Conservation (phyloP, 305 asterid species). For the Fraxinus nigra region DNA sequence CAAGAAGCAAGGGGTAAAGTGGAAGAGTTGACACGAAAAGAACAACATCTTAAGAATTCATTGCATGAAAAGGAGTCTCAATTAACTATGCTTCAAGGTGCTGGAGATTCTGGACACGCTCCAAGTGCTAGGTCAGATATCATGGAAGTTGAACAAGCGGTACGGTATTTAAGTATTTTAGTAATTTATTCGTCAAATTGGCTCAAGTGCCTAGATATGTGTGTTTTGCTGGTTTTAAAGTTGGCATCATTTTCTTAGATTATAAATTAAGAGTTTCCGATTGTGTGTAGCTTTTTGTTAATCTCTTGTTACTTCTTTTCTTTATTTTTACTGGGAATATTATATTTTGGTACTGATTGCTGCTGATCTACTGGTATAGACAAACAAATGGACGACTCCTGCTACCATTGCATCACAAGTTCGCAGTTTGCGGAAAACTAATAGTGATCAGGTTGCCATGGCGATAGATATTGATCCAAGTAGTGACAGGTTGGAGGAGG, state of each 20-base stretch:
- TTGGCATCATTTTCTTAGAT: background rate
- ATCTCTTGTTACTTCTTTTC: background rate
- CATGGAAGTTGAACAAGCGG: slow-evolving; percentile 85
- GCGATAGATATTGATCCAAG: slow-evolving; percentile 77
- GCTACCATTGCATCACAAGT: slow-evolving; percentile 62
- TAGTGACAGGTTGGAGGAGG: slow-evolving; percentile 56
- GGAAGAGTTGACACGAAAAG: slow-evolving; percentile 61
- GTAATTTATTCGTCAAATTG: slow-evolving; percentile 15
- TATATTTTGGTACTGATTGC: slow-evolving; percentile 24
- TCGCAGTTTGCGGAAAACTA: slow-evolving; percentile 84
- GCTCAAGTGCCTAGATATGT: slow-evolving; percentile 15
- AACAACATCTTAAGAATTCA: slow-evolving; percentile 59
- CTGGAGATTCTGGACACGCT: slow-evolving; percentile 57
- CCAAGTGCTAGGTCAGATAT: slow-evolving; percentile 63
- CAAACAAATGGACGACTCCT: slow-evolving; percentile 63
- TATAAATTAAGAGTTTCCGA: background rate
- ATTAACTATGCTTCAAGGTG: slow-evolving; percentile 52
- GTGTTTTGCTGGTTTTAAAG: background rate
- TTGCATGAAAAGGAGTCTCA: slow-evolving; percentile 76
- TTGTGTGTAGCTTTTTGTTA: background rate
- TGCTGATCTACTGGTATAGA: slow-evolving; percentile 43
- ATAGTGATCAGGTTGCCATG: slow-evolving; percentile 86
- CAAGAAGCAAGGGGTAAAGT: slow-evolving; percentile 73
- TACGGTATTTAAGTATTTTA: slow-evolving; percentile 37
- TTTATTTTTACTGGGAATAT: slow-evolving; percentile 4